Evolutionary conservation across 495 filamentous ascomycete genomes (phyloP), one percentile per base, ranked within the genome.

Genomic region (Penicillium coprophilum): DNA sequence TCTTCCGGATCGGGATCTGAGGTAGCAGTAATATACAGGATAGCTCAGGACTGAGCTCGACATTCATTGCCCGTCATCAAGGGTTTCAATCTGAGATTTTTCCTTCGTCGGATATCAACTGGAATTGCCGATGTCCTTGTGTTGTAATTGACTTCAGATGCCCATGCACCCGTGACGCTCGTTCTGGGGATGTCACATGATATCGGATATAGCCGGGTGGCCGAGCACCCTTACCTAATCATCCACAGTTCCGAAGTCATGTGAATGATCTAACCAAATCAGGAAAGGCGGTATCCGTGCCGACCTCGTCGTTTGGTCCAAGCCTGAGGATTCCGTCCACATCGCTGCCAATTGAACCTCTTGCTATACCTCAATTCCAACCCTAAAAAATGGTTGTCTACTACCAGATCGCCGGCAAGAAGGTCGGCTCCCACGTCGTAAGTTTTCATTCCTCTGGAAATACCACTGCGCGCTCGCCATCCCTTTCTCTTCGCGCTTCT

Each of bases 391-490:
- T 97, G 93, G 91, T 92, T 70, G 81, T 78, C 68, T 84, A 83
- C 70, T 97, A 96, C 85, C 85, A 79, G 61, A 79, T 97, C 69
- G 80, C 87, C 77, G 94, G 93, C 81, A 87, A 85, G 71, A 85
- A 96, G 77, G 80, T 98, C 81, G 91, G 89, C 77, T 96, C 94
- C 50, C 94, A 97, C 80, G 77, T 87, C 71, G 93, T 98, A 84
- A 68, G 91, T 89, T 50, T 45, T 13, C 44, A 46, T 19, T n/a
- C 21, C 53, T 27, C 30, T 20, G 21, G 31, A 32, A 15, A 41
- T 13, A 48, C 21, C 47, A 32, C 36, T 50, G 46, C 57, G 24
- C 31, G 19, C 46, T 53, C 52, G 56, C 44, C 46, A 66, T 68
- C 65, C 65, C 57, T 69, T 58, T 63, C 57, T 61, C 15, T 31